Evolutionary conservation across 371 early-diverging fungal genomes (phyloP).

Genomic region (Mucor lusitanicus): DNA sequence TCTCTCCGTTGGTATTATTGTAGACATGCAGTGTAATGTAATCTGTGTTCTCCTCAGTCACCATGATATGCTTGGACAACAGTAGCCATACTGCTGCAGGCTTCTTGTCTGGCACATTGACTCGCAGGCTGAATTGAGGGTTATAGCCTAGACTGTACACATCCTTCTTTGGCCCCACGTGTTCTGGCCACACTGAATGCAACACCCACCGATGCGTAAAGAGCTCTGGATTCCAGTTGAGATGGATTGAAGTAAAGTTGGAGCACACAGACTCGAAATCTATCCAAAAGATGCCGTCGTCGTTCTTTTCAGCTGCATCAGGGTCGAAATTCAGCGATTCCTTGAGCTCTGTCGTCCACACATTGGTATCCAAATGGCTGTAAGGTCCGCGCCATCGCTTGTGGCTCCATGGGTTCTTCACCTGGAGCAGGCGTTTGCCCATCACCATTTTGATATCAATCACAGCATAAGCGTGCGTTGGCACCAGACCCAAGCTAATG

Average conservation of each 20-base stretch:
- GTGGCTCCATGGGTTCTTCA: conserved; percentile 93
- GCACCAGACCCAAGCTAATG: conserved; percentile 73
- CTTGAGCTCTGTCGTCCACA: conserved; percentile 76
- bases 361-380: conserved; percentile 68
- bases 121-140: conserved; percentile 73
- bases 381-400: conserved; percentile 84
- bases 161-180: conserved; percentile 66
- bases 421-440: conserved; percentile 50
- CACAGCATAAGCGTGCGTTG: conserved; percentile 91
- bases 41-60: conserved; percentile 81
- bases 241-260: conserved; percentile 82
- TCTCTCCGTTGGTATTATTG: conserved; percentile 64
- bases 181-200: conserved; percentile 67
- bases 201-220: conserved; percentile 65
- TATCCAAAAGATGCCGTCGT: conserved; percentile 89
- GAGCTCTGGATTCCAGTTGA: conserved; percentile 86
- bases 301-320: conserved; percentile 58
- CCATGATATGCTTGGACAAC: conserved; percentile 80
- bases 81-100: conserved; percentile 76
- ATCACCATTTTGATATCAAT: conserved; percentile 51
- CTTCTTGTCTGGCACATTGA: conserved; percentile 57
- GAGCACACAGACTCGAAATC: conserved; percentile 79
- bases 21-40: conserved; percentile 87
- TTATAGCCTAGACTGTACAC: conserved; percentile 71
- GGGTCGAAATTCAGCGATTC: conserved; percentile 72